Conservation (phyloP, 768 basidiomycete species). For the Tephrocybe rancida region DNA sequence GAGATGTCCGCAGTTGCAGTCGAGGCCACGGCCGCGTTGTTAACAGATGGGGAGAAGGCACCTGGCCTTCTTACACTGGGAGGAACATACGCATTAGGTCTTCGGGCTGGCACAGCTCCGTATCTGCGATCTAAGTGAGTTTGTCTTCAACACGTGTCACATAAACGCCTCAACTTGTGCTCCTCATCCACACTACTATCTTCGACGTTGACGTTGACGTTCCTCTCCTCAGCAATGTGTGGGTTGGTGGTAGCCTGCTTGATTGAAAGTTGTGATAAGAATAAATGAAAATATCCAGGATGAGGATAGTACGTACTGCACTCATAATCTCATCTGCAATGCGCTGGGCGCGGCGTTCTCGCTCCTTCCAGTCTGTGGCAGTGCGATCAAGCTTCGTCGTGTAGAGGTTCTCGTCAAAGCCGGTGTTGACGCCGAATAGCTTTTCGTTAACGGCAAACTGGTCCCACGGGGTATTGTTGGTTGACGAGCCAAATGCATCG, state of each 20-base stretch:
- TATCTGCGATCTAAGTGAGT: slow-evolving; percentile 56
- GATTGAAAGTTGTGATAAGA: not conserved
- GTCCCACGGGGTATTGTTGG: slow-evolving; percentile 71
- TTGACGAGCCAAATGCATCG: slow-evolving; percentile 63
- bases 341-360: slow-evolving; percentile 83
- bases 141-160: slow-evolving; percentile 9
- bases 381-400: slow-evolving; percentile 91
- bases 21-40: slow-evolving; percentile 27
- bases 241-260: slow-evolving; percentile 71
- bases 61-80: slow-evolving; percentile 77
- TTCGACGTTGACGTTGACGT: slow-evolving; percentile 50
- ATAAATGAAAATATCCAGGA: slow-evolving; percentile 2
- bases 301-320: slow-evolving; percentile 51
- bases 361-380: slow-evolving; percentile 85
- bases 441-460: slow-evolving; percentile 94
- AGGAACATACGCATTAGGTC: slow-evolving; percentile 90
- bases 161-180: slow-evolving; percentile 72
- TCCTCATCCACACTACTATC: slow-evolving; percentile 88
- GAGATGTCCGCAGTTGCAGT: slow-evolving; percentile 49
- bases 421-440: slow-evolving; percentile 88
- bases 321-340: slow-evolving; percentile 91
- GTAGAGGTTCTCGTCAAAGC: slow-evolving; percentile 92
- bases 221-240: slow-evolving; percentile 91
- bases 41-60: slow-evolving; percentile 26
- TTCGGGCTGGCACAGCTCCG: slow-evolving; percentile 82